phyloP scores from a whole-genome alignment of 106 monocot species.

The Chionographis japonica region DNA sequence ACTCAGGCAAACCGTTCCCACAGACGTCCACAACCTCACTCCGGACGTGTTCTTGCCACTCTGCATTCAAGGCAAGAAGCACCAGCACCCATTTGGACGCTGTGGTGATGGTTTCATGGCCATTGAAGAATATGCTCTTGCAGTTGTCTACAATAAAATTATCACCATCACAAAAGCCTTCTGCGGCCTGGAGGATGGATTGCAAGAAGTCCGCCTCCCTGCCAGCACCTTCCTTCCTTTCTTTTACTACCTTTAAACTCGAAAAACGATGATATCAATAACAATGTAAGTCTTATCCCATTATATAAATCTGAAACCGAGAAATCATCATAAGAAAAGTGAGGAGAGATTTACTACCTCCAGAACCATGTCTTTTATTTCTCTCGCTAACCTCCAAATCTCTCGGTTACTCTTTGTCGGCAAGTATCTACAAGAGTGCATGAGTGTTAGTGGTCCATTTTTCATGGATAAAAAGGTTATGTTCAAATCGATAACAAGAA shows the following conservation, averaged over 20 bases:
- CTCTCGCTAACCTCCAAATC: conserved; percentile 38
- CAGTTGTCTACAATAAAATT: conserved; percentile 79
- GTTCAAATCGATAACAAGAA: too few species aligned
- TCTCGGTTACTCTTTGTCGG: conserved; percentile 41
- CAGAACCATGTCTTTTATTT: conserved; percentile 8
- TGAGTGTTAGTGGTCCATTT: background rate
- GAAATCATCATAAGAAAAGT: too few species aligned
- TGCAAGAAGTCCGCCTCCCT: conserved; percentile 32
- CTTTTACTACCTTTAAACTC: conserved; percentile 42
- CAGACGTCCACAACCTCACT: conserved; percentile 44
- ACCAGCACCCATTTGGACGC: conserved; percentile 46
- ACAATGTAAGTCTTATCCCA: too few species aligned
- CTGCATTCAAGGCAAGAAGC: conserved; percentile 47
- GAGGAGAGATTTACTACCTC: too few species aligned
- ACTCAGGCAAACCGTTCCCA: conserved; percentile 9
- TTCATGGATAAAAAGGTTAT: background rate
- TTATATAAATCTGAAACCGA: too few species aligned
- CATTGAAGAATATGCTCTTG: conserved; percentile 79
- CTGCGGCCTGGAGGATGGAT: conserved; percentile 33
- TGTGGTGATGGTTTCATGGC: conserved; percentile 55
- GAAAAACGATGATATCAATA: background rate
- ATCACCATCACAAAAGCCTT: conserved; percentile 10
- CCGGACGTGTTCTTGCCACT: conserved; percentile 58
- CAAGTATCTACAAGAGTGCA: conserved; percentile 24
- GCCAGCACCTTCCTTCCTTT: conserved; percentile 6